phyloP scores from a whole-genome alignment of 1,284 basidiomycete genomes.

The Rhodotorula sp. region DNA sequence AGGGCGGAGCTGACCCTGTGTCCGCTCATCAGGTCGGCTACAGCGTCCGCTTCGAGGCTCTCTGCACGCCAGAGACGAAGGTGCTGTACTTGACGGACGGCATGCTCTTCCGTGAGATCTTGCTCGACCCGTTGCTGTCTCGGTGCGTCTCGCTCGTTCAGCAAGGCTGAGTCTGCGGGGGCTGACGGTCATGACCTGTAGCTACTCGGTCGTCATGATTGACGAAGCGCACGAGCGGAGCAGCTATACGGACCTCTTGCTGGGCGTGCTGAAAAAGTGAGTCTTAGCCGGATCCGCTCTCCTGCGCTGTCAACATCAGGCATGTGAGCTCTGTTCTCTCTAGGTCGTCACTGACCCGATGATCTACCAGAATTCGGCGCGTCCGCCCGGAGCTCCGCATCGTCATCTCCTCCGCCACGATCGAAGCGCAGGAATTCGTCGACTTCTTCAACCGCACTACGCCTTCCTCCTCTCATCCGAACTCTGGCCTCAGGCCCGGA shows the following conservation, averaged over 20 bases:
- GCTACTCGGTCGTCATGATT: constrained; percentile 50
- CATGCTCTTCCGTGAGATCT: constrained; percentile 45
- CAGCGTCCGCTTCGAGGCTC: constrained; percentile 52
- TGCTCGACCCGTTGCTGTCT: constrained; percentile 43
- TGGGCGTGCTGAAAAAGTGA: constrained; percentile 55
- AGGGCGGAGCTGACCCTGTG: background rate
- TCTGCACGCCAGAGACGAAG: constrained; percentile 45
- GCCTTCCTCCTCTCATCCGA: constrained; percentile 6
- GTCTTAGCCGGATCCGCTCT: background rate
- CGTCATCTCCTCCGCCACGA: constrained; percentile 90
- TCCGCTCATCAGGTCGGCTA: constrained; percentile 48
- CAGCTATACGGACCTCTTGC: constrained; percentile 50
- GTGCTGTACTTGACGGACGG: constrained; percentile 48
- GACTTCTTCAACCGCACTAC: constrained; percentile 72
- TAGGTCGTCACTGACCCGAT: no score
- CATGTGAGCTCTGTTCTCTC: no score
- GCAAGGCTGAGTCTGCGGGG: background rate
- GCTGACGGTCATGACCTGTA: constrained; percentile 14
- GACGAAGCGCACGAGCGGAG: constrained; percentile 54
- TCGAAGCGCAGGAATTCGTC: constrained; percentile 82
- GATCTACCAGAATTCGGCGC: constrained; percentile 60
- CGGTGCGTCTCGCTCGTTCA: constrained; percentile 2
- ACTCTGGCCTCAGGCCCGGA: constrained; percentile 41
- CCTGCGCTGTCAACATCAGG: no score
- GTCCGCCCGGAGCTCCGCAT: constrained; percentile 85